These are phyloP conservation scores for Sarocladiaceae sp. DNA, from an alignment of 2,329 filamentous ascomycete species.

Conservation along the genomic window DNA sequence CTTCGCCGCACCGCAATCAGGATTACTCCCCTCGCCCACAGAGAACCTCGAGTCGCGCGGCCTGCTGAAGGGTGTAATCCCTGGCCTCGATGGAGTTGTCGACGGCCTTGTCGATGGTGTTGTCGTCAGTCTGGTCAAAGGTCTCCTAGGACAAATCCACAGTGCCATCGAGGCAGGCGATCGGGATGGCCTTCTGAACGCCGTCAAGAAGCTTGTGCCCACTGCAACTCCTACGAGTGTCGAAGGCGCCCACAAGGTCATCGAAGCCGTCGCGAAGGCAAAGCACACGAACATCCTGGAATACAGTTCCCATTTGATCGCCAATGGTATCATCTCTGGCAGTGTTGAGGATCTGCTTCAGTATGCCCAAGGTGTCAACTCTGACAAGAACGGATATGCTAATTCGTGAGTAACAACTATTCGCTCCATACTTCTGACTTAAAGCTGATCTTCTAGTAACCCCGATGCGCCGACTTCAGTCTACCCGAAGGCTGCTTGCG, in stretches of 20 bases:
- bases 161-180: neutral
- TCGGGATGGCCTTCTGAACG: neutral
- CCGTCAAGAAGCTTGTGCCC: neutral
- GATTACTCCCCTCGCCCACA: neutral
- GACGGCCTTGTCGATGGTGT: neutral
- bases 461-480: conserved; percentile 13
- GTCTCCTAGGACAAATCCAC: neutral
- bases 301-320: conserved; percentile 1
- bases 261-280: neutral
- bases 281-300: conserved; percentile 4
- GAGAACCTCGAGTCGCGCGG: neutral
- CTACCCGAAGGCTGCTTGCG: conserved; percentile 33
- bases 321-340: conserved; percentile 11
- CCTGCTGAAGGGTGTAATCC: neutral
- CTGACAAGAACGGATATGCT: neutral
- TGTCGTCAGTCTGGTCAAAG: neutral
- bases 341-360: conserved; percentile 7
- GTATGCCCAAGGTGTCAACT: neutral
- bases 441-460: neutral
- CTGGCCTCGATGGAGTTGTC: neutral
- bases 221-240: neutral
- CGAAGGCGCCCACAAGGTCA: neutral
- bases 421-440: neutral
- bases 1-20: neutral
- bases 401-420: conserved; percentile 1